These are phyloP conservation scores for Pyrenochaeta sp. DNA, from an alignment of 2,329 filamentous ascomycete genomes.

Conservation along the genomic window DNA sequence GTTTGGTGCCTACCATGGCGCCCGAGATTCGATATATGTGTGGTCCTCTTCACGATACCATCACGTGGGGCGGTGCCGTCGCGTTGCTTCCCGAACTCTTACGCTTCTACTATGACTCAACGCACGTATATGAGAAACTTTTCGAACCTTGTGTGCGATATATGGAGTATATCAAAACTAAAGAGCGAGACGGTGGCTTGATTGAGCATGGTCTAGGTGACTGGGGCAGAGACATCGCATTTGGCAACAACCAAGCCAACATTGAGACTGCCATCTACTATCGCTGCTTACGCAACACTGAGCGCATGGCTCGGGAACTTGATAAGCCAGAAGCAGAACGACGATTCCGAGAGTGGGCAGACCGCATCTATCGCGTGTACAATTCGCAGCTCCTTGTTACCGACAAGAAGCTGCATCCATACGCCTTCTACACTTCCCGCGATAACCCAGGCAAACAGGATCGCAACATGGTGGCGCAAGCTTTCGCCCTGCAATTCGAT, in stretches of 20 bases:
- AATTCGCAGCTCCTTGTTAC: conserved; percentile 28
- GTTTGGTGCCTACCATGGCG: conserved; percentile 59
- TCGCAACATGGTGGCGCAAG: conserved; percentile 52
- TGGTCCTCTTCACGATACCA: conserved; percentile 58
- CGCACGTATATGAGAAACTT: conserved; percentile 47
- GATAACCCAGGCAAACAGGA: conserved; percentile 45
- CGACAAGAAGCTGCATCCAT: conserved; percentile 38
- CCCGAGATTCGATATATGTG: conserved; percentile 60
- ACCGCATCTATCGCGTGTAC: conserved; percentile 29
- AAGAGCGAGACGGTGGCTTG: conserved; percentile 52
- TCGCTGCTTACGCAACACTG: conserved; percentile 48
- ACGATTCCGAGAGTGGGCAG: conserved; percentile 29
- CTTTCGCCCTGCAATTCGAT: conserved; percentile 49
- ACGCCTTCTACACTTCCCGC: conserved; percentile 52
- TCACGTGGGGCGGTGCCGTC: conserved; percentile 55
- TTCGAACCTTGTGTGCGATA: conserved; percentile 51
- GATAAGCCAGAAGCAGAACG: conserved; percentile 13
- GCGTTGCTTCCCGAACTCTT: conserved; percentile 45
- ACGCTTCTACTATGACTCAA: conserved; percentile 53
- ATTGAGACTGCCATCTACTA: conserved; percentile 58
- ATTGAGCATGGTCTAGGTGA: conserved; percentile 57
- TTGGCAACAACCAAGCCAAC: conserved; percentile 56
- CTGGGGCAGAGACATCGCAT: conserved; percentile 56
- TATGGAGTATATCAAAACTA: conserved; percentile 54
- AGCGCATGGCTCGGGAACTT: conserved; percentile 46